phyloP scores from a whole-genome alignment of 305 asterid genomes.

The Lippia alba region DNA sequence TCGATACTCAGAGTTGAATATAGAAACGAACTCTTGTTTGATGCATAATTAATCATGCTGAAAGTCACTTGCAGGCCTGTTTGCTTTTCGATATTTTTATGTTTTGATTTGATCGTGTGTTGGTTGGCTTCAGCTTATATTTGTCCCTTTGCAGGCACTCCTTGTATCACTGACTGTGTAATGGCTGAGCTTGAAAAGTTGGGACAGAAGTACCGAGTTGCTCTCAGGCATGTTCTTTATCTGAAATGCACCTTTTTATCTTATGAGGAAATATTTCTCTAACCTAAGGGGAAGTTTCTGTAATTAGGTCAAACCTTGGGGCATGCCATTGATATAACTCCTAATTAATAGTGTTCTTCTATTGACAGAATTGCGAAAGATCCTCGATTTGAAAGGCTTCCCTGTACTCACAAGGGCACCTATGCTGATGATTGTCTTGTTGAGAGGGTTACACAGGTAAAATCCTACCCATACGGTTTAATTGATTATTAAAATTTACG shows the following conservation, averaged over 20 bases:
- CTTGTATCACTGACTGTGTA: slow-evolving; percentile 97
- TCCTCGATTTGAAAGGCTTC: slow-evolving; percentile 98
- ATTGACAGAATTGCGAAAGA: slow-evolving; percentile 89
- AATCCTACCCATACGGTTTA: background rate
- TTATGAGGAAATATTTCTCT: background rate
- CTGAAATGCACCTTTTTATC: background rate
- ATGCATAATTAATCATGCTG: background rate
- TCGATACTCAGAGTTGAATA: too few species aligned
- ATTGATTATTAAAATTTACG: slow-evolving; percentile 8
- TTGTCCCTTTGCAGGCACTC: slow-evolving; percentile 70
- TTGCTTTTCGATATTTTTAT: background rate
- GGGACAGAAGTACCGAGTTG: slow-evolving; percentile 95
- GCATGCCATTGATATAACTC: background rate
- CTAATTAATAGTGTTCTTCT: background rate
- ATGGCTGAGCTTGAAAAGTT: slow-evolving; percentile 99
- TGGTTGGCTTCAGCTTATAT: background rate
- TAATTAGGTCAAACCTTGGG: too few species aligned
- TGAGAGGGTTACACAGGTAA: slow-evolving; percentile 91
- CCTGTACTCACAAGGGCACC: slow-evolving; percentile 95
- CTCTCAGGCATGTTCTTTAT: slow-evolving; percentile 67
- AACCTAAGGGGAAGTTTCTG: too few species aligned
- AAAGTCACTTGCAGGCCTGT: background rate
- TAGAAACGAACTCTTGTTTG: too few species aligned
- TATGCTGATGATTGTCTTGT: slow-evolving; percentile 99
- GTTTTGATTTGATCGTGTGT: background rate